phyloP scores from a whole-genome alignment of 768 basidiomycete species.

The Lentinula raphanica region DNA sequence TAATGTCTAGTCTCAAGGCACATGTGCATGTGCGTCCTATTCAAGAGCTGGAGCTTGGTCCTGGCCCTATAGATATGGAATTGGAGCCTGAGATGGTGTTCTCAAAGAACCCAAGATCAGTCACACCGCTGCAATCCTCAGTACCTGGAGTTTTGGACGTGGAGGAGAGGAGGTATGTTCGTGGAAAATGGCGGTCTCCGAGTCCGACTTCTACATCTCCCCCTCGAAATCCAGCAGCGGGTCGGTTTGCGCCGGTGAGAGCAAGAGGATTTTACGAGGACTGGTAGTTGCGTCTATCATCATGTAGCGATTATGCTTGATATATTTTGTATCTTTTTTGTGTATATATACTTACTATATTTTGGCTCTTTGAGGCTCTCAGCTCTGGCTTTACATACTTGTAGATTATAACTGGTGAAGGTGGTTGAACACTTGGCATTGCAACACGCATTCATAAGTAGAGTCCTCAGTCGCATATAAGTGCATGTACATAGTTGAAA shows the following conservation, averaged over 20 bases:
- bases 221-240: background rate
- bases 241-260: background rate
- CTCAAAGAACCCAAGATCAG: background rate
- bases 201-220: background rate
- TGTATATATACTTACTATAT: background rate
- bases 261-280: slow-evolving; percentile 2
- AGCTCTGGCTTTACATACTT: too few species aligned
- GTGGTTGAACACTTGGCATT: too few species aligned
- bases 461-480: too few species aligned
- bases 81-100: slow-evolving; percentile 6
- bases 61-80: background rate
- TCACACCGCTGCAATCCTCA: background rate
- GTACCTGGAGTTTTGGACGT: slow-evolving; percentile 1
- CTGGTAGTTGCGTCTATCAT: background rate
- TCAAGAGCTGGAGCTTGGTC: background rate
- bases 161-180: background rate
- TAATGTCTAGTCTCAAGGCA: slow-evolving; percentile 1
- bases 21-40: background rate
- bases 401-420: background rate
- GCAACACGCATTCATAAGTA: too few species aligned
- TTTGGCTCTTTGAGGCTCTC: background rate
- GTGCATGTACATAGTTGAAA: too few species aligned
- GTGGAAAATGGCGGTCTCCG: background rate
- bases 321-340: background rate
- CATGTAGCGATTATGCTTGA: background rate